These are phyloP conservation scores for Seiridium cupressi DNA, from an alignment of 2,329 filamentous ascomycete species.

Conservation along the genomic window DNA sequence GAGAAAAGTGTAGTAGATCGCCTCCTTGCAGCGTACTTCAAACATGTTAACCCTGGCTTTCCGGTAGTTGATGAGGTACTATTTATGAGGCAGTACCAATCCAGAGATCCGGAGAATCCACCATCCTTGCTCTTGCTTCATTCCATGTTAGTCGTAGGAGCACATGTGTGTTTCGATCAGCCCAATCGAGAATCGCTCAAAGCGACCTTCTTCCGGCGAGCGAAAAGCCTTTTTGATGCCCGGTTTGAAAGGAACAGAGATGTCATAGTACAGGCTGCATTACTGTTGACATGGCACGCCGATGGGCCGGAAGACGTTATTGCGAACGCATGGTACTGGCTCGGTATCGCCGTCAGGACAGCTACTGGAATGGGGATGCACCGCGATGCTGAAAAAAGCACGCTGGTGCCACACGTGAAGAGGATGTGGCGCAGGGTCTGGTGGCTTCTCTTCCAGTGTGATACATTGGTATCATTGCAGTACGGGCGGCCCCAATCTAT, in stretches of 20 bases:
- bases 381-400: constrained; percentile 29
- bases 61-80: constrained; percentile 50
- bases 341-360: constrained; percentile 49
- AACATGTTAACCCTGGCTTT: constrained; percentile 47
- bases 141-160: constrained; percentile 48
- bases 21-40: constrained; percentile 49
- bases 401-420: constrained; percentile 28
- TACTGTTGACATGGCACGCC: constrained; percentile 55
- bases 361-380: constrained; percentile 55
- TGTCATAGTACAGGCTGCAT: constrained; percentile 50
- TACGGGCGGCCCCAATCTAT: constrained; percentile 10
- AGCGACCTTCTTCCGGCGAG: constrained; percentile 47
- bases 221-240: constrained; percentile 51
- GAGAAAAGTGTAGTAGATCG: constrained; percentile 46
- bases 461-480: constrained; percentile 32
- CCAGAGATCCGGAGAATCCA: constrained; percentile 39
- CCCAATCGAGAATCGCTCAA: constrained; percentile 41
- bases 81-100: constrained; percentile 49
- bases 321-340: constrained; percentile 51
- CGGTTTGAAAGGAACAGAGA: constrained; percentile 53
- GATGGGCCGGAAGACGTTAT: constrained; percentile 54
- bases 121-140: constrained; percentile 49
- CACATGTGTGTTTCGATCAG: constrained; percentile 42
- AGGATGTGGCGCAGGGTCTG: constrained; percentile 35
- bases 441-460: constrained; percentile 39